Evolutionary conservation across 352 stramenopile genomes (phyloP), one percentile per base, ranked within the genome.

Genomic region (Globisporangium lucens): DNA sequence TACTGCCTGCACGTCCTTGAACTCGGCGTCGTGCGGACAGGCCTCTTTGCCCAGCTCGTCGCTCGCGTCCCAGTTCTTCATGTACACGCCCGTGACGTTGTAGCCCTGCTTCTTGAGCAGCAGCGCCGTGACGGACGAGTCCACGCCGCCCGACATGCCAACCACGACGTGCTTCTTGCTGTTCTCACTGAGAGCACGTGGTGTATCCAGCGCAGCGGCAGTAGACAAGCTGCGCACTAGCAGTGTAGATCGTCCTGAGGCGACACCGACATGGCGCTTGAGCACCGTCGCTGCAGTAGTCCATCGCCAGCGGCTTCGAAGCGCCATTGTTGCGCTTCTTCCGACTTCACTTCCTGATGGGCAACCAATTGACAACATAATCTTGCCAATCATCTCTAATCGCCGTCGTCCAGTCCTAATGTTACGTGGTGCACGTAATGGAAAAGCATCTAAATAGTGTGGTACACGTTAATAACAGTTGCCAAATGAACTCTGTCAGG

Each of bases 61-160:
- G 24, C 88, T 90, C 22, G 83, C 67, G 79, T 99, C 97, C 98
- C 98, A 99, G 78, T 99, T 99, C 70, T 97, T 97, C 98, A 99
- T 99, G 78, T 99, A 98, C 49, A 99, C 85, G n/a, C 96, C 97
- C 20, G 96, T 86, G 58, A 99, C 85, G 49, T 90, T 80, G 78
- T 93, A 97, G n/a, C 91, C 91, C 69, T 97, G 83, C 41, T 92
- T 63, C 38, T 92, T 75, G 9, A 99, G 81, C 30, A 99, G 76
- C 73, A 97, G 81, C 24, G 97, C 97, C 46, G 93, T 83, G 30
- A 99, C 97, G 1, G 97, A 98, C 24, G 96, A 99, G 76, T 99
- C 98, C 27, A 99, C 97, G n/a, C 98, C 98, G 33, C 98, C 98
- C 13, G 96, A 99, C 85, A 99, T 97, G 51, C 97, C 98, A 30